Evolutionary conservation across 768 basidiomycete species (phyloP).

Genomic region (Lactarius evosmus): DNA sequence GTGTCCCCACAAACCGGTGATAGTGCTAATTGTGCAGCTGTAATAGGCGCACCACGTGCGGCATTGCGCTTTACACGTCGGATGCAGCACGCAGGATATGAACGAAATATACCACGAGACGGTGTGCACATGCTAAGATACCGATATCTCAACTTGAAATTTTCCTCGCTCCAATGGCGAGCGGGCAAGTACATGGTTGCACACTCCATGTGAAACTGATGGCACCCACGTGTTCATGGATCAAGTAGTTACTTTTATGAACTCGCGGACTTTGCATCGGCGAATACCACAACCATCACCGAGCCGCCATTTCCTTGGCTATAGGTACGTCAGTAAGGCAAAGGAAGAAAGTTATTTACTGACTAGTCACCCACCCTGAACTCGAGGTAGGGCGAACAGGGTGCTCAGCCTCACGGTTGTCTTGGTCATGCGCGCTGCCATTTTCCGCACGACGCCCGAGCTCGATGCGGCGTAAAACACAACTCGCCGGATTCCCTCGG

Average conservation of each 20-base stretch:
- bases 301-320: background rate
- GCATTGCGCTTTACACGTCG: background rate
- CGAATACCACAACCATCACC: conserved; percentile 3
- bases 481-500: conserved; percentile 8
- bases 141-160: background rate
- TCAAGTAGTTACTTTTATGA: background rate
- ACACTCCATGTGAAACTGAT: background rate
- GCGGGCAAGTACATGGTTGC: background rate
- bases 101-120: background rate
- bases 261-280: background rate
- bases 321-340: background rate
- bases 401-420: background rate
- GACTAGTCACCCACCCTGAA: background rate
- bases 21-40: background rate
- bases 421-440: background rate
- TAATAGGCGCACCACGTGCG: background rate
- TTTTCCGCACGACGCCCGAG: background rate
- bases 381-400: background rate
- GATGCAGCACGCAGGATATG: background rate
- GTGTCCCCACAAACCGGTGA: background rate
- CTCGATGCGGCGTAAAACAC: background rate
- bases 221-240: background rate
- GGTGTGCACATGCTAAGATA: background rate
- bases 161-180: background rate
- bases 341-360: background rate